These are phyloP conservation scores for Nothophytophthora sp. DNA, from an alignment of 352 stramenopile genomes.

Conservation along the genomic window DNA sequence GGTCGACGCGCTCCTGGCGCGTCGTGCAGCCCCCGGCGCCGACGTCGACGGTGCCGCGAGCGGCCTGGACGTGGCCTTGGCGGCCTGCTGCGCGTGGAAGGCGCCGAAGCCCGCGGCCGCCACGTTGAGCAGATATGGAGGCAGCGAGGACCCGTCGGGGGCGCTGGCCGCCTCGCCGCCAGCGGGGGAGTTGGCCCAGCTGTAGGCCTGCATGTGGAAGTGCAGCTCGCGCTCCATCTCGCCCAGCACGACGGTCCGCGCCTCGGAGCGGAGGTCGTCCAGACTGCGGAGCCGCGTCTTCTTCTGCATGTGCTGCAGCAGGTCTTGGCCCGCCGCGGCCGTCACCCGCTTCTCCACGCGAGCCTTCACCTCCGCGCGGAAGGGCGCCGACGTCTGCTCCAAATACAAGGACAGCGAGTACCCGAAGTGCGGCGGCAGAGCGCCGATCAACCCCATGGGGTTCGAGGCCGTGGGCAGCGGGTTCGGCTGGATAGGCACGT, in stretches of 20 bases:
- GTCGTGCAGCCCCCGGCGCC: constrained; percentile 2
- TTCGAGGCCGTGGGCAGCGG: constrained; percentile 73
- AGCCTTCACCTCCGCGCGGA: constrained; percentile 68
- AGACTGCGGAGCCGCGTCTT: constrained; percentile 76
- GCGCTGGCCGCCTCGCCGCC: constrained; percentile 19
- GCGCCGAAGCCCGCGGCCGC: constrained; percentile 55
- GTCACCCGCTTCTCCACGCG: constrained; percentile 82
- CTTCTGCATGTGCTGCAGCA: constrained; percentile 86
- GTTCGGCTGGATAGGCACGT: constrained; percentile 80
- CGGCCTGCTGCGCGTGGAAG: constrained; percentile 57
- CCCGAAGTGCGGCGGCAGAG: constrained; percentile 58
- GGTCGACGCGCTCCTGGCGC: constrained; percentile 4
- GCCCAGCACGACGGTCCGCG: constrained; percentile 54
- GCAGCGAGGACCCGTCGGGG: constrained; percentile 27
- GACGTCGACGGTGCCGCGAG: constrained; percentile 22
- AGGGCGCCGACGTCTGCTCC: constrained; percentile 69
- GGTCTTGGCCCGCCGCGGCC: constrained; percentile 62
- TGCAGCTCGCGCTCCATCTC: constrained; percentile 80
- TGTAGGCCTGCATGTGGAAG: constrained; percentile 71
- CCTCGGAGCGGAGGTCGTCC: constrained; percentile 65
- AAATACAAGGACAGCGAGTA: constrained; percentile 71
- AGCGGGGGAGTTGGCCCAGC: constrained; percentile 50
- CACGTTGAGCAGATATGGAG: constrained; percentile 62
- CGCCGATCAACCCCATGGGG: constrained; percentile 58
- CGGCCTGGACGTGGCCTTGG: constrained; percentile 18